These are phyloP conservation scores for carrot (Daucus carota) DNA, from an alignment of 129 eudicot species.

Conservation along the genomic window DH1_v3.0 NC_030388.2:31218501-31219000, in stretches of 20 bases:
- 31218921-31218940: too few relatives aligned
- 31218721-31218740: neutral
- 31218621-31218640: conserved; percentile 96
- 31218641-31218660: conserved; percentile 72
- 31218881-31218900: neutral
- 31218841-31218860: neutral
- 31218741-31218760: neutral
- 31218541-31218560: conserved; percentile 71
- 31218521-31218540: conserved; percentile 62
- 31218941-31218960: too few relatives aligned
- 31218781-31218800: neutral
- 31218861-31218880: neutral
- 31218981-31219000: too few relatives aligned
- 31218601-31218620: conserved; percentile 98
- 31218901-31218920: neutral
- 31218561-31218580: conserved; percentile 70
- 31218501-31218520: conserved; percentile 48
- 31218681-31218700: neutral
- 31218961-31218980: too few relatives aligned
- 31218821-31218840: neutral
- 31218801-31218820: neutral
- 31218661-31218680: conserved; percentile 86
- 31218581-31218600: conserved; percentile 64
- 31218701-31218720: neutral
- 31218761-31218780: neutral